Evolutionary conservation across 192 early-diverging fungal species (phyloP).

Genomic region (Chytriomyces confervae): DNA sequence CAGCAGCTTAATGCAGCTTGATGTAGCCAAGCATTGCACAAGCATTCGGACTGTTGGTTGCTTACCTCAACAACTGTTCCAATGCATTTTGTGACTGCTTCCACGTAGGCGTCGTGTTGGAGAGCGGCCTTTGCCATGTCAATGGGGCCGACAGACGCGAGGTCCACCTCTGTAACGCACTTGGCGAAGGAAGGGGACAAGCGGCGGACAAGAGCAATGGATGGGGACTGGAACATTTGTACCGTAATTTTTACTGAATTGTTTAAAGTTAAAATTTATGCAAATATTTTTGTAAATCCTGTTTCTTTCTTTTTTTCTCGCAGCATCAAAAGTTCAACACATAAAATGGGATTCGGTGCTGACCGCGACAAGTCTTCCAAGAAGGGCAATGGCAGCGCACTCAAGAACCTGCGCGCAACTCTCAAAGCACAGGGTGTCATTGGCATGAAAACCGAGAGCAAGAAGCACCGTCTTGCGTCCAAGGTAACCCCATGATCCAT

Average conservation of each 20-base stretch:
- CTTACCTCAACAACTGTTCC: slow-evolving; percentile 4
- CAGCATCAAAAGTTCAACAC: not conserved
- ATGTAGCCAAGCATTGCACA: not conserved
- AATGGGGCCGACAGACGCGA: slow-evolving; percentile 10
- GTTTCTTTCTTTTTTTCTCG: not conserved
- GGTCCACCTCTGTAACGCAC: slow-evolving; percentile 18
- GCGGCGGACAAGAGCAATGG: slow-evolving; percentile 10
- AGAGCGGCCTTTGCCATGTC: slow-evolving; percentile 35
- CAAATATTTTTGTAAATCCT: not conserved
- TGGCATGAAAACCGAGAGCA: slow-evolving; percentile 75
- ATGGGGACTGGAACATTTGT: slow-evolving; percentile 21
- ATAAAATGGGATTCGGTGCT: slow-evolving; percentile 4
- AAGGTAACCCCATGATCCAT: slow-evolving; percentile 54
- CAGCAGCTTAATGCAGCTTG: not conserved
- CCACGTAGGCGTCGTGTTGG: slow-evolving; percentile 42
- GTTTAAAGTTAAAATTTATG: not conserved
- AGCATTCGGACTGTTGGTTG: no score
- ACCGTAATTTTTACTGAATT: no score
- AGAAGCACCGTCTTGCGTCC: slow-evolving; percentile 49
- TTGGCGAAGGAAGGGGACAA: slow-evolving; percentile 12
- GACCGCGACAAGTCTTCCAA: not conserved
- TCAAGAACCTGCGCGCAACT: slow-evolving; percentile 80
- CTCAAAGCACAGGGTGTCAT: slow-evolving; percentile 80
- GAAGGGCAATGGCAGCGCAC: slow-evolving; percentile 61
- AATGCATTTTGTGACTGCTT: slow-evolving; percentile 13